Base-by-base conservation (phyloP, 345 rosid species). In the Camelina sativa region DNA sequence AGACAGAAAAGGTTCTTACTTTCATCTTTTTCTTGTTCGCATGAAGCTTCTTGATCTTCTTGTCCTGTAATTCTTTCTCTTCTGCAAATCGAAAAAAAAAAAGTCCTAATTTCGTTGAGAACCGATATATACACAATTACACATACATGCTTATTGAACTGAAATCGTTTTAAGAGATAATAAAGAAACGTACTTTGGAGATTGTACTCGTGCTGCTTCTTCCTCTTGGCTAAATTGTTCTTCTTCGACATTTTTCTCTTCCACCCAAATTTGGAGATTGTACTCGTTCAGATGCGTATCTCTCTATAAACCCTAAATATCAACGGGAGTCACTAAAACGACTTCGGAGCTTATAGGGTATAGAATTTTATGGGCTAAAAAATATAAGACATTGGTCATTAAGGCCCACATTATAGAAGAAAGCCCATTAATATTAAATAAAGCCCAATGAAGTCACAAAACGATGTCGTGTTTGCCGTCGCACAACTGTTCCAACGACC, bases 21-120 rank as follows among this genome's bases (percentile, higher is more conserved):
- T 96, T 92, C 99, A 96, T 96, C 86, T 92, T 91, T 68, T 84
- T 92, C 81, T 89, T 91, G 90, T 89, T 92, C 0, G 88, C 81
- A 41, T 87, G 87, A 77, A 90, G 96, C 87, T 89, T 90, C 85
- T 81, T 83, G 19, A 59, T 85, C 67, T 65, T 79, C 85, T 86
- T 91, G 17, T 89, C 93, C 23, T 79, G 88, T 82, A 83, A 76
- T 65, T 83, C 87, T 79, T 89, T 92, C 88, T 92, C 99, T 55
- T 89, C 96, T 96, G 54, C 56, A 67, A 48, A 62, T 71, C 73
- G 57, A 58, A 0, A 23, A 72, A 16, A 55, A 55, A 34, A 43
- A 2, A 34, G 5, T 6, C 44, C 5, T 2, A 38, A 51, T 41
- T 43, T 54, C 19, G 35, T 62, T 76, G 50, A 61, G 12, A 61